phyloP scores from a whole-genome alignment of 768 basidiomycete genomes.

The Mycena haematopus region DNA sequence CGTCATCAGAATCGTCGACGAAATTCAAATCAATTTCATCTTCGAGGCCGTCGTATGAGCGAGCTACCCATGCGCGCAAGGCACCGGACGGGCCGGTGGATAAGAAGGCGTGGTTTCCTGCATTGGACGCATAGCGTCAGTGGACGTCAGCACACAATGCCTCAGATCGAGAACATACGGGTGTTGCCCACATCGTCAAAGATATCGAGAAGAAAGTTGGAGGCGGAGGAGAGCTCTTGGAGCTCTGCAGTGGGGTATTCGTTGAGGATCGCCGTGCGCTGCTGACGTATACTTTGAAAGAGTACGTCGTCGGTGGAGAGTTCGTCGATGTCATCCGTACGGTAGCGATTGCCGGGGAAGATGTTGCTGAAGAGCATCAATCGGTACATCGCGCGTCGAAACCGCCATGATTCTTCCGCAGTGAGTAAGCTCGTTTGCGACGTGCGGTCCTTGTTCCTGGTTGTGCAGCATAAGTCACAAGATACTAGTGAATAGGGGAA shows the following conservation, averaged over 20 bases:
- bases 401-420: slow-evolving; percentile 32
- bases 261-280: slow-evolving; percentile 13
- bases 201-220: background rate
- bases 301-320: background rate
- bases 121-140: no score
- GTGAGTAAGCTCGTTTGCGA: slow-evolving; percentile 29
- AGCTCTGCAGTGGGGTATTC: slow-evolving; percentile 19
- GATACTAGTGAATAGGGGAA: background rate
- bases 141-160: no score
- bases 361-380: background rate
- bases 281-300: background rate
- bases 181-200: no score
- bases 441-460: background rate
- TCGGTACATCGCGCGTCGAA: slow-evolving; percentile 33
- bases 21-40: no score
- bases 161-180: background rate
- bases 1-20: no score
- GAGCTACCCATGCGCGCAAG: no score
- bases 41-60: no score
- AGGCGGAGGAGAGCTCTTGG: slow-evolving; percentile 1
- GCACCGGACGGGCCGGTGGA: no score
- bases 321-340: background rate
- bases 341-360: background rate
- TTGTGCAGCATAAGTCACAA: no score
- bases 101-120: no score